Conservation (phyloP, 1,284 basidiomycete species). For the Cutaneotrichosporon sp. region DNA sequence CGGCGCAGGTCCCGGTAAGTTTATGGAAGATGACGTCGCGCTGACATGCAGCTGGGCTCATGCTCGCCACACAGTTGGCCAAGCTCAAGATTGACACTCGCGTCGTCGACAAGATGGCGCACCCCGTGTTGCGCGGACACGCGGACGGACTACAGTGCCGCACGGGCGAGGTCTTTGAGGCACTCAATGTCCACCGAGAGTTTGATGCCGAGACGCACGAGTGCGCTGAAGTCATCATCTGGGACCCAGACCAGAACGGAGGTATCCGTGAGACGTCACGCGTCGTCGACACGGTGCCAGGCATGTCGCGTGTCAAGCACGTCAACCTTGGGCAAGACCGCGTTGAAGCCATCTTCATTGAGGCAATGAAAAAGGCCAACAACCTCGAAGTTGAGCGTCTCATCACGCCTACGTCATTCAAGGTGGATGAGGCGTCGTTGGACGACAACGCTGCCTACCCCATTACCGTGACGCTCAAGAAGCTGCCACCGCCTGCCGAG, state of each 20-base stretch:
- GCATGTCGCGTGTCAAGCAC: conserved; percentile 35
- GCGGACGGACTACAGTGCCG: conserved; percentile 37
- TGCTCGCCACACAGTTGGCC: conserved; percentile 25
- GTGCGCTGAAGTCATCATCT: conserved; percentile 38
- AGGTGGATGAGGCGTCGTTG: conserved; percentile 19
- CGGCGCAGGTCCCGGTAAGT: conserved; percentile 25
- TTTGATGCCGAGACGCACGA: conserved; percentile 34
- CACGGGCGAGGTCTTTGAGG: conserved; percentile 42
- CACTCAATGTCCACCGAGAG: conserved; percentile 32
- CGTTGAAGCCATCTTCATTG: conserved; percentile 41
- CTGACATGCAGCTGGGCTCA: conserved; percentile 21
- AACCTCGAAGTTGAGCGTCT: conserved; percentile 35
- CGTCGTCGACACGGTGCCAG: conserved; percentile 36
- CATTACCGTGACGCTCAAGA: conserved; percentile 34
- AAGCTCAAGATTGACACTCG: conserved; percentile 29
- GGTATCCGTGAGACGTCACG: conserved; percentile 35
- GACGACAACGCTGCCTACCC: conserved; percentile 33
- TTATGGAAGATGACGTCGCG: not conserved
- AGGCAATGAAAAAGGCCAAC: conserved; percentile 36
- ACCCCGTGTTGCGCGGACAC: conserved; percentile 32
- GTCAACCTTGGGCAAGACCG: conserved; percentile 40
- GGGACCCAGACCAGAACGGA: conserved; percentile 30
- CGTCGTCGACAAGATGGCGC: conserved; percentile 38
- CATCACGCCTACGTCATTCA: conserved; percentile 27
- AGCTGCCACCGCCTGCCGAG: conserved; percentile 25